These are phyloP conservation scores for Phytophthora rubi DNA, from an alignment of 352 stramenopile species.

Conservation along the genomic window DNA sequence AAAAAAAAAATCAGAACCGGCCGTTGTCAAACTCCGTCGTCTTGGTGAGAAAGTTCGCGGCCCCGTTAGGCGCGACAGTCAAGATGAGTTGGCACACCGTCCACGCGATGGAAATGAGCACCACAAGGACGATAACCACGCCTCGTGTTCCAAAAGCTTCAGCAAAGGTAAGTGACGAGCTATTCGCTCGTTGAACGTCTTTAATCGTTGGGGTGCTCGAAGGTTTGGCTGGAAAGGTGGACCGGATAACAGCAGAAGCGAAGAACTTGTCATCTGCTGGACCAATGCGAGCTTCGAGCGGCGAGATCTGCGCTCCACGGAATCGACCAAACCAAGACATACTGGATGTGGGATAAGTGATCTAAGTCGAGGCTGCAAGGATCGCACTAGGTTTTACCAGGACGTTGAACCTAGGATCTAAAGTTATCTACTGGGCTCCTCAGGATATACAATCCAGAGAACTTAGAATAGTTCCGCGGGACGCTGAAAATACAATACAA, in stretches of 20 bases:
- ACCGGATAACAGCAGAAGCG: neutral
- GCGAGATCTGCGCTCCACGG: neutral
- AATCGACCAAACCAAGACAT: neutral
- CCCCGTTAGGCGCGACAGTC: slow-evolving; percentile 34
- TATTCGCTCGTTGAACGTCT: neutral
- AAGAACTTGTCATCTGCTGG: neutral
- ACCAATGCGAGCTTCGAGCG: neutral
- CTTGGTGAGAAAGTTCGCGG: slow-evolving; percentile 47
- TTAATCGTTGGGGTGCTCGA: neutral
- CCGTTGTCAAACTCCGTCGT: slow-evolving; percentile 42
- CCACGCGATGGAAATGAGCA: slow-evolving; percentile 28
- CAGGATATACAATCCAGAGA: too few species aligned
- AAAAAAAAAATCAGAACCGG: too few species aligned
- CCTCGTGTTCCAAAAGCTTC: slow-evolving; percentile 26
- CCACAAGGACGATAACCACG: slow-evolving; percentile 10
- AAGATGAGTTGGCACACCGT: slow-evolving; percentile 36
- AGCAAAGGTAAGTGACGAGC: neutral
- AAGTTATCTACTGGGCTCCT: slow-evolving; percentile 9
- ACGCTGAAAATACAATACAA: neutral
- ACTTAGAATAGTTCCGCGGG: neutral
- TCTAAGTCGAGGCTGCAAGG: neutral
- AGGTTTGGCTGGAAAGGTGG: neutral
- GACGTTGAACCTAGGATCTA: too few species aligned
- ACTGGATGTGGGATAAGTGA: neutral
- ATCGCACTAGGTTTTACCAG: neutral